Percentiles rank a stretch among this genome's conserved stretches.
Evolutionary conservation across 2,329 filamentous ascomycete genomes (phyloP).

Genomic region (Colletotrichum plurivorum): DNA sequence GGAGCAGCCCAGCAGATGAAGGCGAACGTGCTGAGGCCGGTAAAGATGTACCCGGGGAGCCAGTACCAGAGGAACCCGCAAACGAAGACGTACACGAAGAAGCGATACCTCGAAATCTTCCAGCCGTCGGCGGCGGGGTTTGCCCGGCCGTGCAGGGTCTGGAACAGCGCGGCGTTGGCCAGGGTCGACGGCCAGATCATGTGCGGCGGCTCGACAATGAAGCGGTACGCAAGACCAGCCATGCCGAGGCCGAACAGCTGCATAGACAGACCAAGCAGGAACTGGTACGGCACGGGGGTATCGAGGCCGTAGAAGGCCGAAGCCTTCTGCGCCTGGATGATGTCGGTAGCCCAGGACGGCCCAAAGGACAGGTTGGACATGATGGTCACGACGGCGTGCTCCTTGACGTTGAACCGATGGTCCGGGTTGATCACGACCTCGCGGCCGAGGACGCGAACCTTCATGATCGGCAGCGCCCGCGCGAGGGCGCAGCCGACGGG

Average conservation of each 20-base stretch:
- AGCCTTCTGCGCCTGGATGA: slow-evolving; percentile 60
- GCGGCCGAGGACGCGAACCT: slow-evolving; percentile 49
- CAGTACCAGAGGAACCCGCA: slow-evolving; percentile 63
- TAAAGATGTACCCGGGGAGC: slow-evolving; percentile 62
- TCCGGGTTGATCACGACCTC: slow-evolving; percentile 61
- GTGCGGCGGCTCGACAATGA: slow-evolving; percentile 60
- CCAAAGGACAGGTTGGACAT: slow-evolving; percentile 66
- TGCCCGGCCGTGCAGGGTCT: slow-evolving; percentile 56
- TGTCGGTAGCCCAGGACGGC: slow-evolving; percentile 58
- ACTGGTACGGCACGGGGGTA: slow-evolving; percentile 58
- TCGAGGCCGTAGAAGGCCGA: slow-evolving; percentile 57
- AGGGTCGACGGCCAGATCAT: slow-evolving; percentile 64
- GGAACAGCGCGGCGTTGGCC: slow-evolving; percentile 58
- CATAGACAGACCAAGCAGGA: slow-evolving; percentile 60
- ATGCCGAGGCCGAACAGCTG: slow-evolving; percentile 65
- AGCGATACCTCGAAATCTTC: slow-evolving; percentile 49
- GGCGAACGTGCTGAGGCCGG: slow-evolving; percentile 58
- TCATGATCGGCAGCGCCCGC: slow-evolving; percentile 50
- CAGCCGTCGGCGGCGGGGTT: slow-evolving; percentile 54
- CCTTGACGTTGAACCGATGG: slow-evolving; percentile 64
- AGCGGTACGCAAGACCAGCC: slow-evolving; percentile 56
- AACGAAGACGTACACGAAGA: slow-evolving; percentile 55
- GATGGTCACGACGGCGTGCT: slow-evolving; percentile 66
- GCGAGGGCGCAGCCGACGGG: slow-evolving; percentile 53
- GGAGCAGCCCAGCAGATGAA: slow-evolving; percentile 64